Conservation (phyloP, 176 grass and related monocot genomes). For the Musa itinerans region DNA sequence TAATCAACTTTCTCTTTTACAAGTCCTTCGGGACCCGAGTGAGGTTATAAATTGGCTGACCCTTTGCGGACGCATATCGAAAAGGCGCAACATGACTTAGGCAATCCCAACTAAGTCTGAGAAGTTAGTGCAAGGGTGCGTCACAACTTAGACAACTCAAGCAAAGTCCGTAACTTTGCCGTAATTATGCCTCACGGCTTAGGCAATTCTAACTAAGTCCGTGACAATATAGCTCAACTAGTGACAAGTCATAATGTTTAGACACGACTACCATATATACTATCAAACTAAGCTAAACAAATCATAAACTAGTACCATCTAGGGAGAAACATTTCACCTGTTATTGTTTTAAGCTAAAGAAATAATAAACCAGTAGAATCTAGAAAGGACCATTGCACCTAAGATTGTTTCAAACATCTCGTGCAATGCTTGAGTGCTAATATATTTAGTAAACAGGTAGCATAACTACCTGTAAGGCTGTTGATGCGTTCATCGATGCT, state of each 20-base stretch:
- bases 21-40: too few relatives aligned
- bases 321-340: background rate
- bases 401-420: background rate
- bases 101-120: too few relatives aligned
- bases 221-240: too few relatives aligned
- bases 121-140: too few relatives aligned
- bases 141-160: too few relatives aligned
- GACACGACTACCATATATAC: background rate
- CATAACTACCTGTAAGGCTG: constrained; percentile 69
- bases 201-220: too few relatives aligned
- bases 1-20: too few relatives aligned
- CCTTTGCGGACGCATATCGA: too few relatives aligned
- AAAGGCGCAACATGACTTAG: too few relatives aligned
- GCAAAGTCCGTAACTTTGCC: too few relatives aligned
- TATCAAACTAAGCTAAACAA: background rate
- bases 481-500: constrained; percentile 44
- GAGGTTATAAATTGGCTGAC: too few relatives aligned
- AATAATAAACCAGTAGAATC: background rate
- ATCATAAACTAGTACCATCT: background rate
- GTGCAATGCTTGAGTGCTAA: background rate
- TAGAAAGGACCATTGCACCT: background rate
- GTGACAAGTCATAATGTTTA: background rate
- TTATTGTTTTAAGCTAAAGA: background rate
- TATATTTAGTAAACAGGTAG: background rate
- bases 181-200: too few relatives aligned